These are phyloP conservation scores for Morella rubra DNA, from an alignment of 306 rosid species.

Conservation along the genomic window DNA sequence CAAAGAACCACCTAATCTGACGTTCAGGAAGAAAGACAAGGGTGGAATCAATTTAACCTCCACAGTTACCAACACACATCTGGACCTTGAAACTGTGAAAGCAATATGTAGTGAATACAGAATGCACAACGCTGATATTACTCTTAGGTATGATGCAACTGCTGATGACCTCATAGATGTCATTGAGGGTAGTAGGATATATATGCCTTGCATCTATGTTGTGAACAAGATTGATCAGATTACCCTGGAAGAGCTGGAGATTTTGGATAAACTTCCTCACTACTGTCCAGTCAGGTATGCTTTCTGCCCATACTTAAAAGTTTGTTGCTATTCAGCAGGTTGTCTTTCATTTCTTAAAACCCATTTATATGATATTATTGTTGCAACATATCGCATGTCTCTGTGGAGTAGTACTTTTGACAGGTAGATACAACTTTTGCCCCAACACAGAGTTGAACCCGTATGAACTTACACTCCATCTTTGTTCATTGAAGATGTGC, in stretches of 20 bases:
- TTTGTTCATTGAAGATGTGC: neutral
- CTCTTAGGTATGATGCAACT: constrained; percentile 91
- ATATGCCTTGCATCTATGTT: constrained; percentile 91
- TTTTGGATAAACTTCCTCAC: constrained; percentile 96
- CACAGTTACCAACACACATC: constrained; percentile 77
- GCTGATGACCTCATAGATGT: constrained; percentile 97
- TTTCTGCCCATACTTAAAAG: neutral
- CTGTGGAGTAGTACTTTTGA: neutral
- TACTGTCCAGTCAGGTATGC: constrained; percentile 90
- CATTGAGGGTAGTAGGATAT: constrained; percentile 90
- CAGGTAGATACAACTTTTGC: neutral
- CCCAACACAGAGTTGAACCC: neutral
- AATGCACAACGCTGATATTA: constrained; percentile 95
- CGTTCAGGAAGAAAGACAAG: constrained; percentile 93
- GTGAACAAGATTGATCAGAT: constrained; percentile 98
- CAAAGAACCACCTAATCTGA: constrained; percentile 91
- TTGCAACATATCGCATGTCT: neutral
- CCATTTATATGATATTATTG: neutral
- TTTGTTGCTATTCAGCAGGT: too few relatives aligned
- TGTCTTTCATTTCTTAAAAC: too few relatives aligned
- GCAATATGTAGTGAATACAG: constrained; percentile 94
- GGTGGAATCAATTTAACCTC: constrained; percentile 96
- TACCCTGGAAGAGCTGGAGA: constrained; percentile 95
- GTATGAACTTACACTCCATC: neutral
- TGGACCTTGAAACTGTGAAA: constrained; percentile 93